Conservation (phyloP, 805 yeast genomes). For the Brettanomyces nanus region DNA sequence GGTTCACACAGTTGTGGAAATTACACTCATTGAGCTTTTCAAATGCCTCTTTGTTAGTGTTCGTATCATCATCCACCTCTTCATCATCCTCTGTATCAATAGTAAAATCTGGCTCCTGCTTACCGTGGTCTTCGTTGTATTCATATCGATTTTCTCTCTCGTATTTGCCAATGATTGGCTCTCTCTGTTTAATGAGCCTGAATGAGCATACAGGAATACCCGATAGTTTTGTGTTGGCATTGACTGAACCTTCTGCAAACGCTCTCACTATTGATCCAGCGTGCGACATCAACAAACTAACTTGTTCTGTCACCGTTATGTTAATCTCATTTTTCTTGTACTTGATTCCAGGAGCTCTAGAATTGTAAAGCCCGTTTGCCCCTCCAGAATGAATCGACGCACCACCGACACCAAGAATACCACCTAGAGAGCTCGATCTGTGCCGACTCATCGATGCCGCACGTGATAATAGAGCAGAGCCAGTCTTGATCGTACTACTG, state of each 20-base stretch:
- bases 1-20: constrained; percentile 80
- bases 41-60: constrained; percentile 1
- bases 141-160: not conserved
- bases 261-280: constrained; percentile 58
- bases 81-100: constrained; percentile 5
- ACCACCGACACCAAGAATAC: constrained; percentile 5
- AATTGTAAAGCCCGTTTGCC: constrained; percentile 6
- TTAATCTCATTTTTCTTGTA: constrained; percentile 77
- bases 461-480: not conserved
- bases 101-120: constrained; percentile 2
- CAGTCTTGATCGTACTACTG: constrained; percentile 2
- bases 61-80: constrained; percentile 13
- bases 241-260: constrained; percentile 68
- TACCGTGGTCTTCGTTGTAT: not conserved
- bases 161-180: constrained; percentile 1
- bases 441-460: not conserved
- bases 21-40: constrained; percentile 59
- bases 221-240: constrained; percentile 60
- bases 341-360: constrained; percentile 51
- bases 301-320: constrained; percentile 66
- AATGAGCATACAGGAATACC: constrained; percentile 83
- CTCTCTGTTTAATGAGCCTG: constrained; percentile 38
- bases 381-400: not conserved
- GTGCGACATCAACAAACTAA: constrained; percentile 60
- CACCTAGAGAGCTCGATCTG: not conserved